Evolutionary conservation across 768 basidiomycete genomes (phyloP).

Genomic region (Tremella mesenterica): DNA sequence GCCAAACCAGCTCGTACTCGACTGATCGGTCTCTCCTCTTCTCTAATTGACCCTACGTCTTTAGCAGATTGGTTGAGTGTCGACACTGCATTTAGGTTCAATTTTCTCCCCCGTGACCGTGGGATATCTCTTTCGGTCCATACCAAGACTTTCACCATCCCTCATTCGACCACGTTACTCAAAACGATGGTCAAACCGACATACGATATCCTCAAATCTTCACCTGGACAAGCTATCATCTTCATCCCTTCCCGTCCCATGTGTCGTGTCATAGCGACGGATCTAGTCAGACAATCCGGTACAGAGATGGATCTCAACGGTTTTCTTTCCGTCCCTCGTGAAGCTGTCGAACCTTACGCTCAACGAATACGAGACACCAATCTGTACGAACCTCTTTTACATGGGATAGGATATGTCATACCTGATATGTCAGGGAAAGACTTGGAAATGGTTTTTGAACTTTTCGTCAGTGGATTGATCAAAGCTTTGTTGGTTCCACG

Average conservation of each 20-base stretch:
- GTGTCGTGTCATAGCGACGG: slow-evolving; percentile 63
- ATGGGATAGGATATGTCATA: slow-evolving; percentile 82
- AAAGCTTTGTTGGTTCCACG: slow-evolving; percentile 72
- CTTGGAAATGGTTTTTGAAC: slow-evolving; percentile 62
- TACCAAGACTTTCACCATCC: slow-evolving; percentile 70
- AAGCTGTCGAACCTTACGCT: slow-evolving; percentile 56
- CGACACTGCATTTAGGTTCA: slow-evolving; percentile 56
- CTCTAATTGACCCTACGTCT: slow-evolving; percentile 70
- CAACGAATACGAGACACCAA: slow-evolving; percentile 55
- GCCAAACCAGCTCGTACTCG: slow-evolving; percentile 59
- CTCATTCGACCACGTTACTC: slow-evolving; percentile 75
- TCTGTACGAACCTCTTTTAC: slow-evolving; percentile 64
- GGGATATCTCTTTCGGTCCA: slow-evolving; percentile 65
- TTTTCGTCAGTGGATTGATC: slow-evolving; percentile 71
- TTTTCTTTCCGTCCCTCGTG: slow-evolving; percentile 45
- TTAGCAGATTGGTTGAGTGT: slow-evolving; percentile 77
- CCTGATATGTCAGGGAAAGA: slow-evolving; percentile 61
- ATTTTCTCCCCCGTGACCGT: slow-evolving; percentile 73
- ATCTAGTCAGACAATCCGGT: slow-evolving; percentile 80
- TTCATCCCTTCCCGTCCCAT: slow-evolving; percentile 82
- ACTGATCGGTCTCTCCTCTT: slow-evolving; percentile 65
- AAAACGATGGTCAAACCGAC: slow-evolving; percentile 88
- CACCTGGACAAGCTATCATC: slow-evolving; percentile 54
- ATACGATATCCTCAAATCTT: slow-evolving; percentile 59
- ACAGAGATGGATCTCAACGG: slow-evolving; percentile 55